Conservation (phyloP, 768 basidiomycete genomes). For the Jaapia argillacea region DNA sequence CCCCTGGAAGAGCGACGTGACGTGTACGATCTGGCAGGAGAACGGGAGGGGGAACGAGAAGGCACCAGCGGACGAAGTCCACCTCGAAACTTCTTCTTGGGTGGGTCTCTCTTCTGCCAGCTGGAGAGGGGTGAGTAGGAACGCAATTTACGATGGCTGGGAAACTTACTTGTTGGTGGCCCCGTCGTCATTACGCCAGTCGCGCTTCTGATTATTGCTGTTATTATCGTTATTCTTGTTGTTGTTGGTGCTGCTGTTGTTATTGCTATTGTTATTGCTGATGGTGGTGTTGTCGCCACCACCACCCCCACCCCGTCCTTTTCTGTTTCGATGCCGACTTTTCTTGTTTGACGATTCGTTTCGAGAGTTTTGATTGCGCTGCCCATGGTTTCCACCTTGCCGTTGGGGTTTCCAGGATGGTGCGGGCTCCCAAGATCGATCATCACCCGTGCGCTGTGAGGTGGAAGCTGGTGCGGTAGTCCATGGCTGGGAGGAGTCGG, state of each 20-base stretch:
- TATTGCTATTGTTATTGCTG: slow-evolving; percentile 21
- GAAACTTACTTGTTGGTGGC: slow-evolving; percentile 64
- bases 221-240: slow-evolving; percentile 24
- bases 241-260: slow-evolving; percentile 23
- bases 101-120: no score
- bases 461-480: no score
- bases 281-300: slow-evolving; percentile 23
- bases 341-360: no score
- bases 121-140: no score
- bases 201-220: slow-evolving; percentile 26
- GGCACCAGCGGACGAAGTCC: neutral
- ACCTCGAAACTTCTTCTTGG: no score
- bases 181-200: slow-evolving; percentile 48
- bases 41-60: slow-evolving; percentile 18
- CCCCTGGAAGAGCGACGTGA: neutral
- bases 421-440: slow-evolving; percentile 67
- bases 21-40: slow-evolving; percentile 11
- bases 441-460: slow-evolving; percentile 24
- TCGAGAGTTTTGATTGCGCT: slow-evolving; percentile 27
- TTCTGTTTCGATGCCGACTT: slow-evolving; percentile 13
- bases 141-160: no score
- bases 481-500: no score
- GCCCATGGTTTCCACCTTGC: slow-evolving; percentile 20
- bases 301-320: slow-evolving; percentile 7
- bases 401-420: slow-evolving; percentile 48